Conservation (phyloP, 495 filamentous ascomycete genomes). For the Daldinia decipiens region DNA sequence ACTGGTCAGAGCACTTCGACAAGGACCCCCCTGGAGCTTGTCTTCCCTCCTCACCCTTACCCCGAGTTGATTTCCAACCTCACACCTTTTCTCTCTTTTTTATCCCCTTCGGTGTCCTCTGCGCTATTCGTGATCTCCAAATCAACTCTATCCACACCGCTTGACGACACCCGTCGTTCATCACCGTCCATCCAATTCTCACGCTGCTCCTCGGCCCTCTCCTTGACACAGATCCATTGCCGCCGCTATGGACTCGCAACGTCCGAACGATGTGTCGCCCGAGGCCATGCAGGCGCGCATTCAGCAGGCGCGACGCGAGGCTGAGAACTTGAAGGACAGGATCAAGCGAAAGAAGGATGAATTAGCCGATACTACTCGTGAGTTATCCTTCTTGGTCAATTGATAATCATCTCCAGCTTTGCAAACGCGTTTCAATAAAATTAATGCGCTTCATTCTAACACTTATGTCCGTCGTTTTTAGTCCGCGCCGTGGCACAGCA, state of each 20-base stretch:
- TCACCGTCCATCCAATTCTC: conserved; percentile 42
- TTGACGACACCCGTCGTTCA: conserved; percentile 40
- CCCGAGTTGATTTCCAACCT: conserved; percentile 50
- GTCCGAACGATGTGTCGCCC: conserved; percentile 66
- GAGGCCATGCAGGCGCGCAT: conserved; percentile 80
- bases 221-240: conserved; percentile 44
- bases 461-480: conserved; percentile 51
- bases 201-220: conserved; percentile 39
- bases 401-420: conserved; percentile 5
- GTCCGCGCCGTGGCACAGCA: conserved; percentile 91
- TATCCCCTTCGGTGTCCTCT: conserved; percentile 47
- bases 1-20: conserved; percentile 41
- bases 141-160: conserved; percentile 41
- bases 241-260: conserved; percentile 59
- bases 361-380: conserved; percentile 95
- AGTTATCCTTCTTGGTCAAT: conserved; percentile 54
- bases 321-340: conserved; percentile 95
- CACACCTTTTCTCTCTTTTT: conserved; percentile 49
- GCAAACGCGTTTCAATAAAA: background rate
- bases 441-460: conserved; percentile 9
- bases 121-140: conserved; percentile 42
- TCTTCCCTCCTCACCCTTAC: conserved; percentile 46
- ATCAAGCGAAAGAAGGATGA: conserved; percentile 99
- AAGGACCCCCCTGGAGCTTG: conserved; percentile 41
- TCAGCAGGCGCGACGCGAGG: conserved; percentile 95